A percentile compares a stretch with the other conserved stretches of the same genome.
Evolutionary conservation across 1,139 yeast genomes (phyloP).

Genomic region (Pichia sp.): DNA sequence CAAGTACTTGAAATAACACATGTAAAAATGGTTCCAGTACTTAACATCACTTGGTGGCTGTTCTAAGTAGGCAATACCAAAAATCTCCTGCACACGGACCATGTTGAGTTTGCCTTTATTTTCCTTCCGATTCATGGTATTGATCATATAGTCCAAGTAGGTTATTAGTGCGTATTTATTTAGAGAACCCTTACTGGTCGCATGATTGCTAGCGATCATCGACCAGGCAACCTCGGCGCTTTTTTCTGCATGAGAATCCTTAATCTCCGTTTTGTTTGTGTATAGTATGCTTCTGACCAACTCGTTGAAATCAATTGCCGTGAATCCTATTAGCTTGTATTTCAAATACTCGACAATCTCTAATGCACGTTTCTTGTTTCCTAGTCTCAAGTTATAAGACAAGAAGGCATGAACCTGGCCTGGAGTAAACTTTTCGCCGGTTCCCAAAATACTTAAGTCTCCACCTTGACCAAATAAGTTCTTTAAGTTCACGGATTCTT

Average conservation of each 20-base stretch:
- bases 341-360: slow-evolving; percentile 31
- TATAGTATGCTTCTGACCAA: slow-evolving; percentile 24
- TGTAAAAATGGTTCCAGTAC: slow-evolving; percentile 30
- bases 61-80: slow-evolving; percentile 12
- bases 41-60: slow-evolving; percentile 18
- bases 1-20: slow-evolving; percentile 30
- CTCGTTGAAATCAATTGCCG: slow-evolving; percentile 27
- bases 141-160: slow-evolving; percentile 29
- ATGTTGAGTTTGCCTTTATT: slow-evolving; percentile 19
- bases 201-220: slow-evolving; percentile 21
- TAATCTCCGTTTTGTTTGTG: background rate
- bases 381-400: slow-evolving; percentile 36
- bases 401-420: slow-evolving; percentile 37
- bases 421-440: slow-evolving; percentile 22
- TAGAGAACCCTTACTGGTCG: slow-evolving; percentile 1
- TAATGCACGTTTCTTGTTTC: slow-evolving; percentile 40
- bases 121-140: background rate
- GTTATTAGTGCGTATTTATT: slow-evolving; percentile 28
- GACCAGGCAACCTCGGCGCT: slow-evolving; percentile 26
- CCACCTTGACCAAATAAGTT: slow-evolving; percentile 16
- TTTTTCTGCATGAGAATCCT: background rate
- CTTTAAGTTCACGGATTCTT: background rate
- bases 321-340: slow-evolving; percentile 23
- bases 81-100: slow-evolving; percentile 24
- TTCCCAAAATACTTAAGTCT: slow-evolving; percentile 14